Percentiles rank a stretch among this genome's conserved stretches.
phyloP scores from a whole-genome alignment of 202 grass and related monocot genomes.

The Saccharum hybrid region DNA sequence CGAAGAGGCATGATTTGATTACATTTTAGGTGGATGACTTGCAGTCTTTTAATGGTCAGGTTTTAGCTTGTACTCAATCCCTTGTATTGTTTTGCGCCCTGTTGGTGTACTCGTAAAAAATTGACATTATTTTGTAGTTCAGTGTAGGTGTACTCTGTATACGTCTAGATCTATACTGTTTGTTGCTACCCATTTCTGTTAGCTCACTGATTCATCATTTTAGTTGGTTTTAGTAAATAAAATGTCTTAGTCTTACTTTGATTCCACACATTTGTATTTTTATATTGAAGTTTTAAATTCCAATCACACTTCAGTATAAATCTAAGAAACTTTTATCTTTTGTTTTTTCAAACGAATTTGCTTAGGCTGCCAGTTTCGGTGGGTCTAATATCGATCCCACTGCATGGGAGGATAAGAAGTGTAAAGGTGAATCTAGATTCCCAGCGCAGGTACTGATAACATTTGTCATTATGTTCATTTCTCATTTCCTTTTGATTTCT shows the following conservation, averaged over 20 bases:
- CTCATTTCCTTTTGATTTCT: conserved; percentile 6
- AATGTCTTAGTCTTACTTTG: neutral
- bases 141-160: neutral
- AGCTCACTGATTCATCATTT: neutral
- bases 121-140: neutral
- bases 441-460: conserved; percentile 80
- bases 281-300: conserved; percentile 21
- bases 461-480: neutral
- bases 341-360: conserved; percentile 19
- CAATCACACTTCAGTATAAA: neutral
- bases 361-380: conserved; percentile 92
- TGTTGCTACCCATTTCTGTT: conserved; percentile 16
- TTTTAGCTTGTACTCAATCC: conserved; percentile 2
- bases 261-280: neutral
- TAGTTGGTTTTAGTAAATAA: neutral
- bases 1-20: neutral
- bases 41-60: neutral
- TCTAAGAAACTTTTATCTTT: conserved; percentile 8
- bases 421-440: conserved; percentile 98
- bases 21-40: neutral
- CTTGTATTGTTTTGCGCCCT: neutral
- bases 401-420: conserved; percentile 99
- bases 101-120: neutral
- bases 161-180: neutral
- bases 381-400: conserved; percentile 98